A percentile compares a stretch with the other conserved stretches of the same genome.
These are phyloP conservation scores for Canavalia gladiata DNA, from an alignment of 306 rosid species.

Conservation along the genomic window DNA sequence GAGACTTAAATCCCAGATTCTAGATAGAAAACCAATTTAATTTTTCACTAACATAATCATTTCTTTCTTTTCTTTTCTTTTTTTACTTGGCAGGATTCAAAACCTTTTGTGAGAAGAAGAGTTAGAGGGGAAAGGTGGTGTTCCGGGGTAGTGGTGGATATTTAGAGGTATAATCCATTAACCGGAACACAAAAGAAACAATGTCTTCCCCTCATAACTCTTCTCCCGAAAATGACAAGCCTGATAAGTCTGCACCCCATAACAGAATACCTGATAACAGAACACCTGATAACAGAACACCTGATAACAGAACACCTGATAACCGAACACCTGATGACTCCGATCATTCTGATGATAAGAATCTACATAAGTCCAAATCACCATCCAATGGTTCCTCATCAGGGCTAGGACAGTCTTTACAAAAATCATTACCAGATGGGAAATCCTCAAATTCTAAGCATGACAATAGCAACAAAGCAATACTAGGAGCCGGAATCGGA, in stretches of 20 bases:
- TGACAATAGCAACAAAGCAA: neutral
- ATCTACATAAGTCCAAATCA: neutral
- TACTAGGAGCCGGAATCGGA: constrained; percentile 56
- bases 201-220: constrained; percentile 59
- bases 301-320: neutral
- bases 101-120: constrained; percentile 47
- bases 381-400: constrained; percentile 9
- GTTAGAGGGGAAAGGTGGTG: constrained; percentile 52
- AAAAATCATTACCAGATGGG: neutral
- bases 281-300: constrained; percentile 24
- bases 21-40: too few relatives aligned
- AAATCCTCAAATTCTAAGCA: neutral
- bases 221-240: neutral
- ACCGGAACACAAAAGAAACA: constrained; percentile 48
- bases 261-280: neutral
- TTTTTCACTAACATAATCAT: neutral
- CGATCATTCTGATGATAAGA: too few relatives aligned
- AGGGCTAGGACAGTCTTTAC: too few relatives aligned
- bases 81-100: constrained; percentile 37
- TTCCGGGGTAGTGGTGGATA: constrained; percentile 39
- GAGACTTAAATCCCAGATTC: too few relatives aligned
- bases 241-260: constrained; percentile 33
- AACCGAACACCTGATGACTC: constrained; percentile 30
- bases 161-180: neutral
- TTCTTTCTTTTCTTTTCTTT: neutral